A percentile compares a stretch with the other conserved stretches of the same genome.
Conservation (phyloP, 2,329 filamentous ascomycete species). For the Teratosphaeria pseudoeucalypti region DNA sequence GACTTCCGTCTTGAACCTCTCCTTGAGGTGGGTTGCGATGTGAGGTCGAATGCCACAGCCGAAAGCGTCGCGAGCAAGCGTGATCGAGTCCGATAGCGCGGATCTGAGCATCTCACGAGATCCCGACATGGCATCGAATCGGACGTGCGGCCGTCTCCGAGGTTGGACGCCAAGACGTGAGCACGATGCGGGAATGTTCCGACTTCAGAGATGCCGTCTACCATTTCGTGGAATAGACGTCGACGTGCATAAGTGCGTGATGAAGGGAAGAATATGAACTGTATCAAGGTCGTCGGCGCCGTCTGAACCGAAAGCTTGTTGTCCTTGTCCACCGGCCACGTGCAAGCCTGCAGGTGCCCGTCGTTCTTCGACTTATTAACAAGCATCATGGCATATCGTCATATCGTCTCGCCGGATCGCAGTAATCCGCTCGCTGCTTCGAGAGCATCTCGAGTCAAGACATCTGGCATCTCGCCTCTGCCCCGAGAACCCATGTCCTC, state of each 20-base stretch:
- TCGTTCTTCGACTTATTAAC: background rate
- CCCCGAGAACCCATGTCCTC: background rate
- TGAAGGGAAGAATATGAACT: background rate
- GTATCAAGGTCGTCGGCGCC: background rate
- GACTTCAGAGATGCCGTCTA: background rate
- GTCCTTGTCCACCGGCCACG: background rate
- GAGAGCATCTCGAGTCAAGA: too few species aligned
- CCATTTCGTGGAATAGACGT: too few species aligned
- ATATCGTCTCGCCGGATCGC: too few species aligned
- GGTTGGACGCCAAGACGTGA: background rate
- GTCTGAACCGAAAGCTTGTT: background rate
- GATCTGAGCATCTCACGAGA: background rate
- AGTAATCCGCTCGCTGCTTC: too few species aligned
- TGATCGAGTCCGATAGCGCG: background rate
- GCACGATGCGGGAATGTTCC: background rate
- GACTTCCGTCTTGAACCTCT: background rate
- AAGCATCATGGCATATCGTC: too few species aligned
- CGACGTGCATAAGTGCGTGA: too few species aligned
- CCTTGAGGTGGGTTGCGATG: background rate
- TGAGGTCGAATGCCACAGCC: background rate
- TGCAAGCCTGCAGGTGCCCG: background rate
- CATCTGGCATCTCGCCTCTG: background rate
- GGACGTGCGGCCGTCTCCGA: background rate
- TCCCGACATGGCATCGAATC: background rate
- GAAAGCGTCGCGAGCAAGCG: background rate